These are phyloP conservation scores for Aspergillus quadrilineatus DNA, from an alignment of 2,329 filamentous ascomycete species.

Conservation along the genomic window DNA sequence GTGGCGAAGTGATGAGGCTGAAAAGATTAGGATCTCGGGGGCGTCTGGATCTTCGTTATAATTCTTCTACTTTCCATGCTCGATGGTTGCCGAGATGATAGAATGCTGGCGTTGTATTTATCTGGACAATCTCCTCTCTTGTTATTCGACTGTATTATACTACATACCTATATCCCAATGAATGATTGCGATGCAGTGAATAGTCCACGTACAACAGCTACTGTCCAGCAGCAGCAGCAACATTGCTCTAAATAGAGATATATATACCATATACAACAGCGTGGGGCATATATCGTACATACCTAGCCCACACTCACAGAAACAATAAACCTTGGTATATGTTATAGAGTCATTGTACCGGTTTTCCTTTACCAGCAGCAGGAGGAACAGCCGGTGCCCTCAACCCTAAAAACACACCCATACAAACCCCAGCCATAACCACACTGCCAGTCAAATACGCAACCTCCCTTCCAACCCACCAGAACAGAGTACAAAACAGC, in stretches of 20 bases:
- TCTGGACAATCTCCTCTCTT: constrained; percentile 17
- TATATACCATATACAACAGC: background rate
- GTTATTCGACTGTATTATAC: constrained; percentile 13
- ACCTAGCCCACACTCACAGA: background rate
- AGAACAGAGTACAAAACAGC: constrained; percentile 92
- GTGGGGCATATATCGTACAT: background rate
- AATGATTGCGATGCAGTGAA: background rate
- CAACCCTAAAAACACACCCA: constrained; percentile 68
- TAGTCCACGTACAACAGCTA: background rate
- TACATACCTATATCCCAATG: background rate
- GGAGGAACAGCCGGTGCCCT: constrained; percentile 53
- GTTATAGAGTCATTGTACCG: background rate
- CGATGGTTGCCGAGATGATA: background rate
- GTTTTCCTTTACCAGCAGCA: background rate
- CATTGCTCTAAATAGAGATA: background rate
- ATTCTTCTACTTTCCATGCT: background rate
- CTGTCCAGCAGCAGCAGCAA: background rate
- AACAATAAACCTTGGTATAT: background rate
- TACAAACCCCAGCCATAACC: constrained; percentile 73
- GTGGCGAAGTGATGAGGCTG: background rate
- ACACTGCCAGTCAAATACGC: constrained; percentile 80
- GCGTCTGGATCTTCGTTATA: background rate
- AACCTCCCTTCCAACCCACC: constrained; percentile 90
- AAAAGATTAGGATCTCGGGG: background rate
- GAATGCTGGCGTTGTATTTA: constrained; percentile 1